Base-by-base conservation (phyloP, 805 yeast genomes). In the Saturnispora saitoi region DNA sequence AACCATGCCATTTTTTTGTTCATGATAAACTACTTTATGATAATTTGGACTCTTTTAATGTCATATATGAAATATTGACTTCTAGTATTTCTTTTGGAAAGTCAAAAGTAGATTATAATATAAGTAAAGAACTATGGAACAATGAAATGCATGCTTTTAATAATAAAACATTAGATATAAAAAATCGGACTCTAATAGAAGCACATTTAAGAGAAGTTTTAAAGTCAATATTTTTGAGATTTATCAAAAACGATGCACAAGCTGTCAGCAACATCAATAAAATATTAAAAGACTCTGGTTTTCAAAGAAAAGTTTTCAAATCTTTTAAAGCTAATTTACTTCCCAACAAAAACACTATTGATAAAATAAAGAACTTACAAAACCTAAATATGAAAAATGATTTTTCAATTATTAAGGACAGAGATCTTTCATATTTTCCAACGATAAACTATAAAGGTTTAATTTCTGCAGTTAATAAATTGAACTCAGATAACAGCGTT, bases 1-100 rank as follows among this genome's bases (percentile, higher is more conserved):
- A 42, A 30, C 55, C 53, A 17, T 60, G 56, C 20, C 63, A 59
- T 45, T 52, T 62, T 17, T 42, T 63, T 6, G 40, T 62, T 11
- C 67, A 63, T 49, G 67, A 63, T 45, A 56, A 52, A 42, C 32
- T 62, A 9, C 17, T 61, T 7, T 58, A 47, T 32, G 45, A 47
- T 3, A 54, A 58, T 24, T 29, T 56, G 11, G 53, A 58, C 7
- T 34, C 56, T 6, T 44, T 56, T 34, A 51, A 53, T 12, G 55
- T 52, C 11, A 43, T 63, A n/a, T 28, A 51, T 7, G 42, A 41
- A 6, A 24, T 50, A 11, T n/a, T 61, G 3, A 31, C 38, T 4
- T 32, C 37, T n/a, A 17, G 12, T 2, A 32, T 53, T 1, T 48
- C 53, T 1, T 19, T 17, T 9, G 49, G 50, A 26, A 6, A 46